Conservation (phyloP, 192 early-diverging fungal genomes). For the Coemansia sp. region DNA sequence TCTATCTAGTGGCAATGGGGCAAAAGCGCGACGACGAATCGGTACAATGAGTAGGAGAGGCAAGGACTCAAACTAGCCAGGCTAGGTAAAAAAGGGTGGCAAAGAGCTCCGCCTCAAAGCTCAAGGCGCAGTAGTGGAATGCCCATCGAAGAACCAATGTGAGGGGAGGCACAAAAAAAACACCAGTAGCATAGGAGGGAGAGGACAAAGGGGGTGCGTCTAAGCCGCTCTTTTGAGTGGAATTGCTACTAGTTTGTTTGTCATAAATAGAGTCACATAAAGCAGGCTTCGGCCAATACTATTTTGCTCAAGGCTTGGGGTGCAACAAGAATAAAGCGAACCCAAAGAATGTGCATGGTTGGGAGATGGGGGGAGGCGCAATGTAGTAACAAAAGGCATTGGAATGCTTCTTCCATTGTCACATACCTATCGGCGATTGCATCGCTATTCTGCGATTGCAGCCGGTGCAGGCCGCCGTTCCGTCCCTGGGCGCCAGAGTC, state of each 20-base stretch:
- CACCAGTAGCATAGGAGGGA: not conserved
- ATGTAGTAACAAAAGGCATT: not conserved
- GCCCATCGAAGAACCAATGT: not conserved
- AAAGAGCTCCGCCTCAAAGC: not conserved
- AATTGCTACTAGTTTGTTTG: not conserved
- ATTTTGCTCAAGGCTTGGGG: not conserved
- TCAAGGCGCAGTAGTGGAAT: not conserved
- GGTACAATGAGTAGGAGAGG: not conserved
- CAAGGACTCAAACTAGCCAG: not conserved
- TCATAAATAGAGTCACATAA: not conserved
- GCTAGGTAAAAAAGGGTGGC: not conserved
- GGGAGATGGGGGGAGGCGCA: not conserved
- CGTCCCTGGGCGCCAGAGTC: conserved; percentile 3
- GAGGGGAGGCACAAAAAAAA: not conserved
- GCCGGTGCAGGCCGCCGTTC: conserved; percentile 1
- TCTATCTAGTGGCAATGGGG: not conserved
- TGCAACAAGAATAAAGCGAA: not conserved
- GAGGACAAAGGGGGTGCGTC: not conserved
- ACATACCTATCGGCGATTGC: conserved; percentile 21
- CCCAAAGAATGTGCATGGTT: not conserved
- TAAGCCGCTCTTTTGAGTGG: not conserved
- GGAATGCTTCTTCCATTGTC: not conserved
- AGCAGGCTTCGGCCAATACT: not conserved
- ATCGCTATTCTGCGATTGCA: not conserved
- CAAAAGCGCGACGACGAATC: not conserved